Evolutionary conservation across 176 grass and related monocot genomes (phyloP), one percentile per base, ranked within the genome.

Genomic region (Tuctoria greenei): DNA sequence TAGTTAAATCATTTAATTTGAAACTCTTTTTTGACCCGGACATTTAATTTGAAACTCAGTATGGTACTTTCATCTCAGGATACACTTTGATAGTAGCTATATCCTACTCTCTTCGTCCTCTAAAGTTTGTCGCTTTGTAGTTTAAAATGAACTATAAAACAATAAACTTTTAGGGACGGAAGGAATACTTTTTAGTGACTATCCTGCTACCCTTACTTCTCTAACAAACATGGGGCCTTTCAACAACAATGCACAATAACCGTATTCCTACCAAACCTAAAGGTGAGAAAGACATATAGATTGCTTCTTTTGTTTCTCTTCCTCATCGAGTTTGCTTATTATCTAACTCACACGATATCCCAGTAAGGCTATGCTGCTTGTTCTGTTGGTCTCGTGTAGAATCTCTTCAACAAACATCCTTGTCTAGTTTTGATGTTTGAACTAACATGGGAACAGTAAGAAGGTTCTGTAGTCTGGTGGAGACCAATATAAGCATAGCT

Each of bases 181-280:
- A n/a, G n/a, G n/a, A n/a, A n/a, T n/a, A n/a, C 10, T 28, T 72
- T 64, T 65, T 46, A 72, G 66, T 58, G 27, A 57, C 38, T 15
- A 25, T 72, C 56, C 6, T 66, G 60, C 37, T 27, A 46, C 31
- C 37, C 6, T 42, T 12, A 38, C 81, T 51, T 36, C 18, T 71
- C 56, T 77, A 84, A 77, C 73, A 12, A 72, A 38, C 59, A 16
- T 10, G 45, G 5, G 64, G 18, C 25, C 13, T 72, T 64, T 72
- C 47, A 58, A 43, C 73, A 35, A 7, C 18, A 77, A 61, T 44
- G 50, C n/a, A 59, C 71, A 67, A 35, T 46, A 46, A 74, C 28
- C 26, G 23, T 17, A 82, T 82, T 75, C 82, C 56, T 63, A 71
- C 64, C 81, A 62, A 69, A 84, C 73, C 56, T 64, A 70, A 83